Evolutionary conservation across 2,329 filamentous ascomycete species (phyloP).

Genomic region (Meredithiella fracta): DNA sequence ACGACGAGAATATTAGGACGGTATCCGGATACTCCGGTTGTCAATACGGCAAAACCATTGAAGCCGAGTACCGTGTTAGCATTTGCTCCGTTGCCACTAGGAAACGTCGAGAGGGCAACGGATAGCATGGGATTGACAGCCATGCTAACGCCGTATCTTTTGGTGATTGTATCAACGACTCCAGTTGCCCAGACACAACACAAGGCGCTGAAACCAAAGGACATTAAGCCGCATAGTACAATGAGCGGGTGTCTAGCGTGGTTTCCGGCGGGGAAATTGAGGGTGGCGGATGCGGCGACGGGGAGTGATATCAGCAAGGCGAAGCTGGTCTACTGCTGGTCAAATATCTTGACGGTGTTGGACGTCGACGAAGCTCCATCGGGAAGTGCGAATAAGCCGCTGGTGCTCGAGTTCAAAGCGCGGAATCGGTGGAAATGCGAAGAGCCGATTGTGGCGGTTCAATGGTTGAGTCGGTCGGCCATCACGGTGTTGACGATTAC

Average conservation of each 20-base stretch:
- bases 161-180: constrained; percentile 94
- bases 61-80: constrained; percentile 92
- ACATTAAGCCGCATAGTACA: constrained; percentile 74
- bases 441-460: constrained; percentile 87
- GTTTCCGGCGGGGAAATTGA: constrained; percentile 92
- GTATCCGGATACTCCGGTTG: constrained; percentile 58
- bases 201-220: constrained; percentile 80
- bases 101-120: constrained; percentile 81
- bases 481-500: constrained; percentile 85
- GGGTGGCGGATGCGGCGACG: constrained; percentile 50
- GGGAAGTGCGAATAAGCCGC: constrained; percentile 59
- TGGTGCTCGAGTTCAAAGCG: constrained; percentile 61
- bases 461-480: constrained; percentile 91
- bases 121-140: constrained; percentile 83
- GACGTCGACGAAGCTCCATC: constrained; percentile 62
- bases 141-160: constrained; percentile 83
- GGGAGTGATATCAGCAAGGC: constrained; percentile 57
- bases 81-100: constrained; percentile 76
- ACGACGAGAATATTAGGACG: constrained; percentile 80
- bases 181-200: constrained; percentile 92
- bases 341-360: constrained; percentile 84
- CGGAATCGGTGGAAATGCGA: constrained; percentile 85
- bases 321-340: constrained; percentile 96
- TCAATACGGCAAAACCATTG: constrained; percentile 41
- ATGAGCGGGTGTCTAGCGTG: constrained; percentile 90